Conservation (phyloP, 495 filamentous ascomycete species). For the Xylaria intraflava region DNA sequence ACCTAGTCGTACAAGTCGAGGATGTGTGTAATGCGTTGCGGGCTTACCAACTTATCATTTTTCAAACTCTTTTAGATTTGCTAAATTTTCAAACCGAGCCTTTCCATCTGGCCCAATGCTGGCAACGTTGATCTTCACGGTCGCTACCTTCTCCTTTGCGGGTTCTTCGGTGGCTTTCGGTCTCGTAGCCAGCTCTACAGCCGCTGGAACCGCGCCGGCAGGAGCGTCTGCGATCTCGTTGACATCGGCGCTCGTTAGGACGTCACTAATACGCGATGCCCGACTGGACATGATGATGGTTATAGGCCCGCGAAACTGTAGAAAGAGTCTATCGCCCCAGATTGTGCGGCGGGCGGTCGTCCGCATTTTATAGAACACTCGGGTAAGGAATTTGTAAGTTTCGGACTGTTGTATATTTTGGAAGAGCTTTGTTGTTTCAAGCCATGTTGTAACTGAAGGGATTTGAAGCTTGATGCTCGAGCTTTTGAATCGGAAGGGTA, state of each 20-base stretch:
- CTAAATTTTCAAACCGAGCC: slow-evolving; percentile 58
- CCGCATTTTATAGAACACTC: slow-evolving; percentile 55
- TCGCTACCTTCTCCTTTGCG: slow-evolving; percentile 27
- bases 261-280: slow-evolving; percentile 65
- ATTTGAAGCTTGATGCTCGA: slow-evolving; percentile 71
- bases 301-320: slow-evolving; percentile 79
- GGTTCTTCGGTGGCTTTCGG: slow-evolving; percentile 30
- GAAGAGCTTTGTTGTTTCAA: slow-evolving; percentile 59
- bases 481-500: slow-evolving; percentile 78
- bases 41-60: slow-evolving; percentile 13
- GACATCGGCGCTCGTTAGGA: slow-evolving; percentile 65
- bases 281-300: slow-evolving; percentile 83
- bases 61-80: slow-evolving; percentile 48
- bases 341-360: slow-evolving; percentile 72
- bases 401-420: slow-evolving; percentile 58
- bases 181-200: slow-evolving; percentile 38
- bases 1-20: slow-evolving; percentile 7
- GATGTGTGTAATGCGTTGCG: neutral
- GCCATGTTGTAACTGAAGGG: slow-evolving; percentile 53
- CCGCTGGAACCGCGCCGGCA: slow-evolving; percentile 47
- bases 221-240: slow-evolving; percentile 79
- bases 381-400: slow-evolving; percentile 61
- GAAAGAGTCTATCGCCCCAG: slow-evolving; percentile 91
- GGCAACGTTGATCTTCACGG: slow-evolving; percentile 43
- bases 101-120: slow-evolving; percentile 60